Evolutionary conservation across 257 asterid genomes (phyloP).

Genomic region (Nicotiana otophora): DNA sequence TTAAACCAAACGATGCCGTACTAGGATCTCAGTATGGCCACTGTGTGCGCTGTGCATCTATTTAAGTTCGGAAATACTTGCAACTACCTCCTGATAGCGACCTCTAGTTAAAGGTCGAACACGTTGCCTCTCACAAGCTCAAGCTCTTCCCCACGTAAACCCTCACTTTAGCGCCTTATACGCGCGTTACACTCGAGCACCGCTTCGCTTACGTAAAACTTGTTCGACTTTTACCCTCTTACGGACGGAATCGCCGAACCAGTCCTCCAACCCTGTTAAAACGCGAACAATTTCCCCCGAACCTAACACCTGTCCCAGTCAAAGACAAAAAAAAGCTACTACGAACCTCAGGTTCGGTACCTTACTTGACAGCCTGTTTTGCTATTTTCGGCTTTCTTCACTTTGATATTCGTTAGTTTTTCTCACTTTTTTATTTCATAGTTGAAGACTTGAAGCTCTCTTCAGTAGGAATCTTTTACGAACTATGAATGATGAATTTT

Average conservation of each 20-base stretch:
- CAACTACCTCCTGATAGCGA: background rate
- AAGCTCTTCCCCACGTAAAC: background rate
- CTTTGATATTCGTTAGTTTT: conserved; percentile 14
- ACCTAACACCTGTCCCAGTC: conserved; percentile 33
- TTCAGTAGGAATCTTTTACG: background rate
- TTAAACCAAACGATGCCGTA: too few species aligned
- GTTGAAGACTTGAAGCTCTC: conserved; percentile 17
- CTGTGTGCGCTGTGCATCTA: background rate
- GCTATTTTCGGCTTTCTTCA: conserved; percentile 36
- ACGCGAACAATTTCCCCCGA: conserved; percentile 4
- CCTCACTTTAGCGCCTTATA: background rate
- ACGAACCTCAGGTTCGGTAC: conserved; percentile 43
- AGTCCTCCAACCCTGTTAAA: conserved; percentile 13
- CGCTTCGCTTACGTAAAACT: conserved; percentile 20
- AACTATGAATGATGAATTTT: background rate
- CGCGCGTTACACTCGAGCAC: conserved; percentile 14
- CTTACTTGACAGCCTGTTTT: conserved; percentile 39
- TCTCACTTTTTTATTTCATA: background rate
- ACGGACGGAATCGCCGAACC: conserved; percentile 14
- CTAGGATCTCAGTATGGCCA: background rate
- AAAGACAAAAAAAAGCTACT: background rate
- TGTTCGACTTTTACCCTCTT: conserved; percentile 22
- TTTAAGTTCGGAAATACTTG: background rate
- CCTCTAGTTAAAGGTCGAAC: background rate
- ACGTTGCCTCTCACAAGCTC: background rate